phyloP scores from a whole-genome alignment of 192 early-diverging fungal genomes.

The Pilaira anomala region DNA sequence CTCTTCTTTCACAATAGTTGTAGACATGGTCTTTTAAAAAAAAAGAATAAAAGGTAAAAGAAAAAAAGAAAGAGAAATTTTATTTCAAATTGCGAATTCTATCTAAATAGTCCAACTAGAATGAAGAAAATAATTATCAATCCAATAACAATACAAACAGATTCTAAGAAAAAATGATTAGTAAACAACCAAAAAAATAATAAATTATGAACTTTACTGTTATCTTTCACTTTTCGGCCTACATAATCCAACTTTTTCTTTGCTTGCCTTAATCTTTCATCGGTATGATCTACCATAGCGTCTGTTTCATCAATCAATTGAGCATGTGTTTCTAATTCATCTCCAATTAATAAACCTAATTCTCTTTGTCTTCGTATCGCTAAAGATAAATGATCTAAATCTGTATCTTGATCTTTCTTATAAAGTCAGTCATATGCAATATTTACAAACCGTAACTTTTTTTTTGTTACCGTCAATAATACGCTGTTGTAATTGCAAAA shows the following conservation, averaged over 20 bases:
- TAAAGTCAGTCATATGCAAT: not conserved
- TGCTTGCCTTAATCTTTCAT: slow-evolving; percentile 41
- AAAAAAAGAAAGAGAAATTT: not conserved
- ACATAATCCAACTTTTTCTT: slow-evolving; percentile 49
- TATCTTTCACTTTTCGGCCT: slow-evolving; percentile 49
- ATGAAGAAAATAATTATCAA: slow-evolving; percentile 44
- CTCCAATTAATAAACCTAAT: slow-evolving; percentile 67
- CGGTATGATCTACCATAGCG: slow-evolving; percentile 56
- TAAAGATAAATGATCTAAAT: slow-evolving; percentile 60
- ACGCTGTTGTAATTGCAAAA: slow-evolving; percentile 61
- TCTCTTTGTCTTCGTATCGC: slow-evolving; percentile 66
- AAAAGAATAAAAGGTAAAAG: not conserved
- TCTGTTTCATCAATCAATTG: slow-evolving; percentile 73
- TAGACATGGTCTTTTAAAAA: not conserved
- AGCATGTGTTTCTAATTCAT: slow-evolving; percentile 71
- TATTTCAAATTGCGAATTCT: not conserved
- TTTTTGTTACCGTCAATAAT: slow-evolving; percentile 54
- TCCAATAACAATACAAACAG: slow-evolving; percentile 42
- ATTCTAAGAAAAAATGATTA: slow-evolving; percentile 31
- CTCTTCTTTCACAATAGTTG: not conserved
- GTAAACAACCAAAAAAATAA: not conserved
- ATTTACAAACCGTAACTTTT: not conserved
- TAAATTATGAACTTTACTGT: too few species aligned
- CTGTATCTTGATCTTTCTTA: slow-evolving; percentile 68
- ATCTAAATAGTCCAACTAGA: slow-evolving; percentile 27